Evolutionary conservation across 225 moss, liverwort and hornwort genomes (phyloP).

Genomic region (Pseudisothecium myosuroides): DNA sequence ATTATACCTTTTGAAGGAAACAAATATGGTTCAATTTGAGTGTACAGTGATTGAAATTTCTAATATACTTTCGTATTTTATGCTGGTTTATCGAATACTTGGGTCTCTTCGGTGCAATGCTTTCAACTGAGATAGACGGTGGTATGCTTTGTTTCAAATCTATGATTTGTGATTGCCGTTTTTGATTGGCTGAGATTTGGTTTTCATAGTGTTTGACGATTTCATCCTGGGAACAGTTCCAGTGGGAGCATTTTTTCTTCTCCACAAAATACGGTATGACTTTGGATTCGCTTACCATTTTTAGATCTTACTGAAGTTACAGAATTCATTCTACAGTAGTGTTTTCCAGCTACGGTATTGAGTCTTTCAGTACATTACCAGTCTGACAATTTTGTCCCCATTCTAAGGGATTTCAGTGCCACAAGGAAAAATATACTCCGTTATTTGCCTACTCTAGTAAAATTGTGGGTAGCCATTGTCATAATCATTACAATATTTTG

Average conservation of each 20-base stretch:
- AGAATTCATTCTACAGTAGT: not conserved
- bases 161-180: no score
- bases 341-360: no score
- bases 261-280: not conserved
- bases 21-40: not conserved
- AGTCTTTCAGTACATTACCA: no score
- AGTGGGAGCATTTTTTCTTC: not conserved
- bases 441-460: not conserved
- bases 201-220: not conserved
- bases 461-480: not conserved
- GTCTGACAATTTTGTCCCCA: not conserved
- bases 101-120: not conserved
- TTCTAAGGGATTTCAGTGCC: not conserved
- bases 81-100: not conserved
- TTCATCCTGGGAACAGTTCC: not conserved
- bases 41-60: not conserved
- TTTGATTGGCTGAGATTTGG: not conserved
- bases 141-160: not conserved
- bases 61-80: not conserved
- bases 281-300: not conserved
- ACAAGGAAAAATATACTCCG: no score
- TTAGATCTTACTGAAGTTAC: not conserved
- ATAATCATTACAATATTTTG: no score
- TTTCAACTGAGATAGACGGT: no score
- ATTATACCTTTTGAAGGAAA: no score